Evolutionary conservation across 768 basidiomycete genomes (phyloP).

Genomic region (Tricholoma furcatifolium): DNA sequence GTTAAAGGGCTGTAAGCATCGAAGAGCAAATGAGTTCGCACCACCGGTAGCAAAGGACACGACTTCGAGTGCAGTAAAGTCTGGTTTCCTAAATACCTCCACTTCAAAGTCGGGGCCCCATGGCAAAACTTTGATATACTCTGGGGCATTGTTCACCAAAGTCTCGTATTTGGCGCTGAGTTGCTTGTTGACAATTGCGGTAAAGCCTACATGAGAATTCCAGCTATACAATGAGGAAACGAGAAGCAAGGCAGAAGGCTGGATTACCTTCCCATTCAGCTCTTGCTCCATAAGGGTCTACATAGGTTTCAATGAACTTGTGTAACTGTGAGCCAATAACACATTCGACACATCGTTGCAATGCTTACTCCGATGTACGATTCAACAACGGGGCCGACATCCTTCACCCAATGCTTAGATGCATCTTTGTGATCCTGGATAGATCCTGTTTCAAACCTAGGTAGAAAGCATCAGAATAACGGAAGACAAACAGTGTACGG

Average conservation of each 20-base stretch:
- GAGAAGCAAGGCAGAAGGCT: not conserved
- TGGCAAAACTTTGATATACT: constrained; percentile 77
- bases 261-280: constrained; percentile 86
- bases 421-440: constrained; percentile 79
- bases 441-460: constrained; percentile 75
- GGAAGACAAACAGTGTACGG: not conserved
- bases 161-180: constrained; percentile 80
- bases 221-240: not conserved
- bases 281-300: constrained; percentile 88
- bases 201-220: constrained; percentile 60
- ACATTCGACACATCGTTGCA: not conserved
- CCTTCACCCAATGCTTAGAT: constrained; percentile 81
- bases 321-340: constrained; percentile 14
- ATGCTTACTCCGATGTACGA: constrained; percentile 70
- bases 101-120: constrained; percentile 74
- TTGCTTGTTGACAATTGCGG: constrained; percentile 84
- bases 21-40: constrained; percentile 26
- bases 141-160: constrained; percentile 74
- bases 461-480: not conserved
- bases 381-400: constrained; percentile 85
- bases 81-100: constrained; percentile 81
- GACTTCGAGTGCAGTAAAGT: constrained; percentile 84
- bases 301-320: constrained; percentile 83
- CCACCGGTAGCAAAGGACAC: constrained; percentile 83
- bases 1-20: not conserved